phyloP scores from a whole-genome alignment of 2,329 filamentous ascomycete species.

The Fusarium austroafricanum region DNA sequence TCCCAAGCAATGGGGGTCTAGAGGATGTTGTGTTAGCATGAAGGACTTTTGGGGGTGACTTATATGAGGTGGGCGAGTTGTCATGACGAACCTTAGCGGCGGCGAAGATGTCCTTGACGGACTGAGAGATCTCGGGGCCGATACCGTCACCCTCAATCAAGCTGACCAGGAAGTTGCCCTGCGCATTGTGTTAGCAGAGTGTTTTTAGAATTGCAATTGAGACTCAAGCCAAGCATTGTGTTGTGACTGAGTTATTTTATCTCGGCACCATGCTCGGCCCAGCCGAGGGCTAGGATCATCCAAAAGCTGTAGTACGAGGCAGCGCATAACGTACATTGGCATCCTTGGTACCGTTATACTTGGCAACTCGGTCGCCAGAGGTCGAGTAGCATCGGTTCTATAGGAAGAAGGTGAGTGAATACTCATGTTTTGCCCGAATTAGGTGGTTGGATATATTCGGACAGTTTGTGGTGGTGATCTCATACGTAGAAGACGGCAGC shows the following conservation, averaged over 20 bases:
- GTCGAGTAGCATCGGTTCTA: conserved; percentile 74
- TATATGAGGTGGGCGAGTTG: conserved; percentile 14
- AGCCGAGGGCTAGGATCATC: conserved; percentile 39
- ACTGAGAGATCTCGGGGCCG: conserved; percentile 96
- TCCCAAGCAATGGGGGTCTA: conserved; percentile 96
- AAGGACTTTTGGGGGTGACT: not conserved
- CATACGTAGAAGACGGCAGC: conserved; percentile 57
- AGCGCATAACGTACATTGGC: conserved; percentile 74
- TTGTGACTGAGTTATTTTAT: conserved; percentile 57
- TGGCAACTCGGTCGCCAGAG: conserved; percentile 79
- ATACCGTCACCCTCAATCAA: conserved; percentile 99
- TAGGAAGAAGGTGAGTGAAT: conserved; percentile 34
- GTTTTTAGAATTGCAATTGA: conserved; percentile 23
- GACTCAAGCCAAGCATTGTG: conserved; percentile 30
- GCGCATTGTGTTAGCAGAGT: conserved; percentile 44
- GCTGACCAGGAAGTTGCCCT: conserved; percentile 96
- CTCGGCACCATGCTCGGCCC: conserved; percentile 45
- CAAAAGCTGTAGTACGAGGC: conserved; percentile 22
- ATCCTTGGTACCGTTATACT: conserved; percentile 93
- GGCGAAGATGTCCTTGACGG: conserved; percentile 98
- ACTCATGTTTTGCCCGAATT: conserved; percentile 28
- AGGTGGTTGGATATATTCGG: conserved; percentile 2
- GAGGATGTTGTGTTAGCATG: conserved; percentile 41
- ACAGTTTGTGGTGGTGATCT: conserved; percentile 36
- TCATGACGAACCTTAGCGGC: conserved; percentile 81